Percentiles rank a stretch among this genome's conserved stretches.
phyloP scores from a whole-genome alignment of 106 monocot genomes.

The Amphibolis antarctica region DNA sequence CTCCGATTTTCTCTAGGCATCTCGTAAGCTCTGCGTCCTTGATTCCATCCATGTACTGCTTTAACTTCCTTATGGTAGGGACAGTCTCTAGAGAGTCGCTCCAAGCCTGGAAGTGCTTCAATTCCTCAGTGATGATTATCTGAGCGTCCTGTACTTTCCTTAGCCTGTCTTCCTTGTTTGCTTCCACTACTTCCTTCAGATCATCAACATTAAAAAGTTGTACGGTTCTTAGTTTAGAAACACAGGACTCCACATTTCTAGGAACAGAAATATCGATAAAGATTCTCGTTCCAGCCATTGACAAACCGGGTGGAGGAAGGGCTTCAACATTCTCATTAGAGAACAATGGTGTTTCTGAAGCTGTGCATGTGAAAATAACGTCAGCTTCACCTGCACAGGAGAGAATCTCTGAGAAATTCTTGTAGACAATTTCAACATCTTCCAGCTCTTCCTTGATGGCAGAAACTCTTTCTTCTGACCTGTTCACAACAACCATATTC shows the following conservation, averaged over 20 bases:
- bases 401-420: slow-evolving; percentile 59
- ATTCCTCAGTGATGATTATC: slow-evolving; percentile 54
- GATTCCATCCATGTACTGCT: slow-evolving; percentile 80
- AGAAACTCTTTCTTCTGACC: slow-evolving; percentile 65
- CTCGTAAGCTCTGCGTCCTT: slow-evolving; percentile 60
- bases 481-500: slow-evolving; percentile 71
- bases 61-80: slow-evolving; percentile 92
- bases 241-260: slow-evolving; percentile 71
- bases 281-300: slow-evolving; percentile 43
- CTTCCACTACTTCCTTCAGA: slow-evolving; percentile 93
- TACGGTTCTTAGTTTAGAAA: slow-evolving; percentile 30
- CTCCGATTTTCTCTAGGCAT: slow-evolving; percentile 76
- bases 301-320: slow-evolving; percentile 43
- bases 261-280: slow-evolving; percentile 96
- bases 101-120: slow-evolving; percentile 81
- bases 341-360: slow-evolving; percentile 83
- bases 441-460: slow-evolving; percentile 67
- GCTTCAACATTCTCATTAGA: slow-evolving; percentile 60
- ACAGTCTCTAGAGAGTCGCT: slow-evolving; percentile 93
- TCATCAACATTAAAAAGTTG: slow-evolving; percentile 82
- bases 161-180: slow-evolving; percentile 87
- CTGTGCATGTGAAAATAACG: slow-evolving; percentile 90
- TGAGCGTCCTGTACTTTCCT: slow-evolving; percentile 93
- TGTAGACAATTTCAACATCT: slow-evolving; percentile 78
- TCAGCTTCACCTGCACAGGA: slow-evolving; percentile 77